Evolutionary conservation across 2,329 filamentous ascomycete species (phyloP).

Genomic region (Penicillium sp.): DNA sequence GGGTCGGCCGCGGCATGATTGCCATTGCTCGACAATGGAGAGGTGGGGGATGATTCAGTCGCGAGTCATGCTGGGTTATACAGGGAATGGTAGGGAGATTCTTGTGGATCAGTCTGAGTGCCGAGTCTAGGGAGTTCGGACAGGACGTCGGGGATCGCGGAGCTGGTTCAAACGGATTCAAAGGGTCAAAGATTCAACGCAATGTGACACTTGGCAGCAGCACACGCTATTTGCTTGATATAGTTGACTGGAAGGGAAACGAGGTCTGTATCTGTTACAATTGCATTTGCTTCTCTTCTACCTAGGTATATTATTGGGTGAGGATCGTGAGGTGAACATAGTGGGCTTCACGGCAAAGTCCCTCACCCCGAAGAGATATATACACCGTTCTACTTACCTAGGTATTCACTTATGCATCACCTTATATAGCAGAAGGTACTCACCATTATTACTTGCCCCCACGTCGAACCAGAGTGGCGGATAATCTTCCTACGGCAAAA

Average conservation of each 20-base stretch:
- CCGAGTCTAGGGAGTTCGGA: conserved; percentile 3
- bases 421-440: too few relatives aligned
- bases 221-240: background rate
- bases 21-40: conserved; percentile 26
- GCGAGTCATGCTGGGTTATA: conserved; percentile 19
- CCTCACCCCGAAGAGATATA: background rate
- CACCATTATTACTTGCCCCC: too few relatives aligned
- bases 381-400: too few relatives aligned
- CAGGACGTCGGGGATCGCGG: background rate
- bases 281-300: background rate
- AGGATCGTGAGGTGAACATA: background rate
- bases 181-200: background rate
- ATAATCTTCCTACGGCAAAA: background rate
- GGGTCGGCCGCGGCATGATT: conserved; percentile 31
- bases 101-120: background rate
- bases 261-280: background rate
- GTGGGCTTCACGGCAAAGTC: background rate
- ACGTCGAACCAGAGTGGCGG: conserved; percentile 1
- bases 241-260: background rate
- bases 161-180: conserved; percentile 3
- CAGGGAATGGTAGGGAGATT: conserved; percentile 1
- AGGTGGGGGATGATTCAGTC: conserved; percentile 9
- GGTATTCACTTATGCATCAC: too few relatives aligned
- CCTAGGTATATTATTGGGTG: background rate
- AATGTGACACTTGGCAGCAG: conserved; percentile 8